Evolutionary conservation across 371 early-diverging fungal species (phyloP).

Genomic region (Dichotomocladium elegans): DNA sequence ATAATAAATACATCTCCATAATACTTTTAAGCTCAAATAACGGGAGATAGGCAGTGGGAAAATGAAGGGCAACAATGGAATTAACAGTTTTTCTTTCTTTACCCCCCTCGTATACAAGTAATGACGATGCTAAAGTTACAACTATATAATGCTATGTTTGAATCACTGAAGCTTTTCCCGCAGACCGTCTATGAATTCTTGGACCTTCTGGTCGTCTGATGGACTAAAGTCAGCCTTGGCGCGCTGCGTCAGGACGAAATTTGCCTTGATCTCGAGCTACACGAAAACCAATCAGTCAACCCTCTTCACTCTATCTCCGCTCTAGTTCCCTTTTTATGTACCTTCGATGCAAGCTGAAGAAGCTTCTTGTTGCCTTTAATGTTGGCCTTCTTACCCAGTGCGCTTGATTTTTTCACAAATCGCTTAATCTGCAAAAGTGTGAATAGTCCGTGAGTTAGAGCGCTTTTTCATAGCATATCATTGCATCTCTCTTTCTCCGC

Average conservation of each 20-base stretch:
- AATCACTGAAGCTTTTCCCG: slow-evolving; percentile 11
- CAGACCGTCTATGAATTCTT: slow-evolving; percentile 8
- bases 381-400: slow-evolving; percentile 25
- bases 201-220: slow-evolving; percentile 11
- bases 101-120: too few species aligned
- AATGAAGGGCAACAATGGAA: too few species aligned
- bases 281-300: neutral
- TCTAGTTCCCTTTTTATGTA: slow-evolving; percentile 5
- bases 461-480: neutral
- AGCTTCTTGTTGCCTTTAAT: slow-evolving; percentile 72
- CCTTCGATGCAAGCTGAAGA: slow-evolving; percentile 72
- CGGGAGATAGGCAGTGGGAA: too few species aligned
- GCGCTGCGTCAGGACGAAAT: slow-evolving; percentile 14
- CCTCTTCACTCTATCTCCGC: neutral
- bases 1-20: neutral
- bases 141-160: neutral
- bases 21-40: too few species aligned
- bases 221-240: slow-evolving; percentile 15
- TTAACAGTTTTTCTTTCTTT: too few species aligned
- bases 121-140: too few species aligned
- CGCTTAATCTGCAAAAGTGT: slow-evolving; percentile 47
- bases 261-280: slow-evolving; percentile 16
- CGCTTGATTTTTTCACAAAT: slow-evolving; percentile 51
- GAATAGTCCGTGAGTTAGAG: neutral
- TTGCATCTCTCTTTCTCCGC: too few species aligned